A percentile compares a stretch with the other conserved stretches of the same genome.
Evolutionary conservation across 768 basidiomycete genomes (phyloP).

Genomic region (Hydnomerulius pinastri): DNA sequence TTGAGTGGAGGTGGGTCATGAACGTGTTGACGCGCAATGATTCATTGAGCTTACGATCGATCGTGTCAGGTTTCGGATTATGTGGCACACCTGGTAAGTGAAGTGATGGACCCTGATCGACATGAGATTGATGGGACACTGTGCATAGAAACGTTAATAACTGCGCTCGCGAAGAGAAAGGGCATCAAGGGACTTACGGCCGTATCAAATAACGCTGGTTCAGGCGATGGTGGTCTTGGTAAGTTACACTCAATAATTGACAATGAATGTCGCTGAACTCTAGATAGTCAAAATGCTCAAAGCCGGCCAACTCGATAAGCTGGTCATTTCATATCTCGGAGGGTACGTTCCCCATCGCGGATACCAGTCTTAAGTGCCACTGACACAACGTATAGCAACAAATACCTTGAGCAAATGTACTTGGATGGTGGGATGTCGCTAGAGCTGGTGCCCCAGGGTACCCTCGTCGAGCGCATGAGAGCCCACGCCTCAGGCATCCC

Average conservation of each 20-base stretch:
- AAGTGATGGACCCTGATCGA: not conserved
- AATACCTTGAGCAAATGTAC: conserved; percentile 76
- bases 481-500: conserved; percentile 85
- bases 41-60: not conserved
- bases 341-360: conserved; percentile 43
- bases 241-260: conserved; percentile 5
- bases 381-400: conserved; percentile 51
- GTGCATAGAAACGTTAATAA: conserved; percentile 70
- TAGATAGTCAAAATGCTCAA: conserved; percentile 64
- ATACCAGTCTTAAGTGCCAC: not conserved
- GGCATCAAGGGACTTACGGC: conserved; percentile 70
- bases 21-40: not conserved
- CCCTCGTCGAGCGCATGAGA: conserved; percentile 78
- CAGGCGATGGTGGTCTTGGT: conserved; percentile 67
- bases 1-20: conserved; percentile 67
- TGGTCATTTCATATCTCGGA: conserved; percentile 84
- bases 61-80: conserved; percentile 68
- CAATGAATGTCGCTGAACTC: not conserved
- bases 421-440: conserved; percentile 74
- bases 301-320: conserved; percentile 69
- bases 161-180: conserved; percentile 66
- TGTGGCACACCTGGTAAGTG: conserved; percentile 76
- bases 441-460: conserved; percentile 86
- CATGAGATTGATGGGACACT: not conserved
- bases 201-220: conserved; percentile 85